Evolutionary conservation across 768 basidiomycete species (phyloP), one percentile per base, ranked within the genome.

Genomic region (Lentinula raphanica): DNA sequence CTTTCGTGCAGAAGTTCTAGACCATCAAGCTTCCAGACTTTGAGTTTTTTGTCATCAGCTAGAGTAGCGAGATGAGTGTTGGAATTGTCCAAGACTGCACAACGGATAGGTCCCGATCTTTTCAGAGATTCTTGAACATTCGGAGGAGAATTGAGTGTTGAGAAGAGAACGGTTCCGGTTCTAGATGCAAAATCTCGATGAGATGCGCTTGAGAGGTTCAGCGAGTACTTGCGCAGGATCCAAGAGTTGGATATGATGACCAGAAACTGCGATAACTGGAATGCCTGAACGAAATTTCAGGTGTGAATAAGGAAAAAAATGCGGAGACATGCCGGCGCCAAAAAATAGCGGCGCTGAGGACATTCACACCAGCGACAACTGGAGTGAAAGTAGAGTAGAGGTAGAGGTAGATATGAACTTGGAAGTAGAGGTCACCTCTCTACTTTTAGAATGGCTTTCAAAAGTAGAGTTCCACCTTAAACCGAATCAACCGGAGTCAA

Each of bases 31-130:
- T 79, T 74, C 87, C 90, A 94, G 9, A 96, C 76, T 62, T 81
- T 87, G 64, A 98, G 73, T 54, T 71, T 70, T 71, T 98, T 98
- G 70, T 94, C 90, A 55, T 96, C 94, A 7, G 82, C 85, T 0
- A 77, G 72, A 2, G 87, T 88, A 4, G 83, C 81, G 15, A 93
- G 69, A 62, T 84, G 78, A 29, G 60, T 69, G 55, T 70, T 74
- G 0, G 69, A 68, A 5, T 60, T 53, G 64, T 83, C 81, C 4
- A 86, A 67, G 1, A 80, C 84, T 17, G 80, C 79, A 62, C 83
- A 86, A 50, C 82, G 76, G 45, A 92, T 73, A 3, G 82, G 82
- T 0, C 86, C 86, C 6, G 81, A 74, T 60, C 79, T 79, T 21
- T 75, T 39, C 2, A 79, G 40, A 3, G 61, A 64, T 6, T 68